These are phyloP conservation scores for Naematelia encephala DNA, from an alignment of 768 basidiomycete genomes.

Conservation along the genomic window DNA sequence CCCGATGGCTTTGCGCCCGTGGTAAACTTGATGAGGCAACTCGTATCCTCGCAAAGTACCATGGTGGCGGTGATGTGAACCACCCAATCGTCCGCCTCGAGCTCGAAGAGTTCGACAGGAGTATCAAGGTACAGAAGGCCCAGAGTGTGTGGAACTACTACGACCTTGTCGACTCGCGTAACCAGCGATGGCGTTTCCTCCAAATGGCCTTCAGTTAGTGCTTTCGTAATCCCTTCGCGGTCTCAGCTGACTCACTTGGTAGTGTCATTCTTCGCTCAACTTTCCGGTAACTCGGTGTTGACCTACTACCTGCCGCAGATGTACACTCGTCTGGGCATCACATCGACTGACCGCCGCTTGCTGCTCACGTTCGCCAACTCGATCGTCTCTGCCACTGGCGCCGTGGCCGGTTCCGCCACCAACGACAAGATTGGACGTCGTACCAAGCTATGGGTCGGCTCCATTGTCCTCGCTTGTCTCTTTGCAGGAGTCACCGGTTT, in stretches of 20 bases:
- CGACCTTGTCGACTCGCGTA: slow-evolving; percentile 22
- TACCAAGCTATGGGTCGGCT: slow-evolving; percentile 23
- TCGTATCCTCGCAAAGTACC: slow-evolving; percentile 56
- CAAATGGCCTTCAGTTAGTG: slow-evolving; percentile 54
- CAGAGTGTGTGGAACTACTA: slow-evolving; percentile 60
- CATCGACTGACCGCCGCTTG: slow-evolving; percentile 39
- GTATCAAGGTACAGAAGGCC: slow-evolving; percentile 57
- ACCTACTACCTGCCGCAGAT: slow-evolving; percentile 52
- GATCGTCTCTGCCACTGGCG: slow-evolving; percentile 47
- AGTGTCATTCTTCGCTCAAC: slow-evolving; percentile 60
- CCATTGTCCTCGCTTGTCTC: slow-evolving; percentile 19
- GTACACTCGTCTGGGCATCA: slow-evolving; percentile 40
- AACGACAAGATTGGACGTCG: slow-evolving; percentile 20
- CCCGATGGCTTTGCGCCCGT: slow-evolving; percentile 59
- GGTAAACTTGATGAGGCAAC: slow-evolving; percentile 56
- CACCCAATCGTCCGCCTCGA: slow-evolving; percentile 58
- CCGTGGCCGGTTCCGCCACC: slow-evolving; percentile 37
- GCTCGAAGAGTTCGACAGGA: slow-evolving; percentile 58
- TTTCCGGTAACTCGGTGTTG: slow-evolving; percentile 58
- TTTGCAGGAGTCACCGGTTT: slow-evolving; percentile 28
- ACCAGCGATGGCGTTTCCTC: slow-evolving; percentile 45
- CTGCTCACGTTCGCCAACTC: slow-evolving; percentile 50
- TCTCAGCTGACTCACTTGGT: not conserved
- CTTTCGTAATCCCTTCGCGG: not conserved
- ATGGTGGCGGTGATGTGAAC: slow-evolving; percentile 54